Evolutionary conservation across 169 alveolate genomes (phyloP), one percentile per base, ranked within the genome.

Genomic region (Plasmodium adleri): DNA sequence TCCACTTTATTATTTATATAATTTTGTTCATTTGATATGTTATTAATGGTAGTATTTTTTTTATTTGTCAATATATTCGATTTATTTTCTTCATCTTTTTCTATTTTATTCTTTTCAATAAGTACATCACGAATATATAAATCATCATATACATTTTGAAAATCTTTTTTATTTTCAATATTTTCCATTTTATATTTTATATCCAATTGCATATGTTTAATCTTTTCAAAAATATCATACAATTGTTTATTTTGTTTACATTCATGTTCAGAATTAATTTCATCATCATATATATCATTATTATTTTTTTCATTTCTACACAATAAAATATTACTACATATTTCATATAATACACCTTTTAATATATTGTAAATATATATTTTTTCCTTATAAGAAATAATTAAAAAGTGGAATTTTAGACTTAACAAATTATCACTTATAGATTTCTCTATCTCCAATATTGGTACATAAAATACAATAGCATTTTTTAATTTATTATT

Each of bases 401-500:
- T 68, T 8, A 83, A 43, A 56, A 47, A 39, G 15, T 68, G 52
- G 39, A 83, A 83, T 49, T 60, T 54, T 5, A 68, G 32, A 32
- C 47, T 67, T 17, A 83, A 50, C 54, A 83, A 28, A 49, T 49
- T 83, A 17, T 83, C 91, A 68, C 91, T 83, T 13, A 83, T 58
- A 17, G 91, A 83, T 50, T 68, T 83, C 28, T 83, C 91, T 12
- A 83, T 83, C 4, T 83, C 91, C 50, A 83, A 26, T 62, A 83
- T 20, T 47, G 91, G 91, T 2, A 83, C 85, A 67, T 83, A 83
- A 56, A 83, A 83, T 49, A 70, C 80, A 26, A 83, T 49, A 2
- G 91, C 91, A 43, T 68, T 83, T 68, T 83, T 83, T 28, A 68
- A 20, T 43, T 83, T 67, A 10, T 47, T 28, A 54, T 63, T 59